A percentile compares a stretch with the other conserved stretches of the same genome.
phyloP scores from a whole-genome alignment of 768 basidiomycete genomes.

The Lactarius akahatsu region DNA sequence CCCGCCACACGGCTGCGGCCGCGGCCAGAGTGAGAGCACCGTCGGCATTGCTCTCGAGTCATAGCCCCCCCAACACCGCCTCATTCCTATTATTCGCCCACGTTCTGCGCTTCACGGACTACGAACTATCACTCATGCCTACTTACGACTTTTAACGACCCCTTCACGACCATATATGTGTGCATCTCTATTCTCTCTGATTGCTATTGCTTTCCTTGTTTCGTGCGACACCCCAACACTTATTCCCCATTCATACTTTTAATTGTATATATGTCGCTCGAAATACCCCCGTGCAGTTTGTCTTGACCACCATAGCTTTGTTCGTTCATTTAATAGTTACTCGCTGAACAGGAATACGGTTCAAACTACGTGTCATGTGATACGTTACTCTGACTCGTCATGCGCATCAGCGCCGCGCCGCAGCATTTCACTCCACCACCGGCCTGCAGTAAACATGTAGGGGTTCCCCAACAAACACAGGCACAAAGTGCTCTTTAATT shows the following conservation, averaged over 20 bases:
- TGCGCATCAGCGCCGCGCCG: background rate
- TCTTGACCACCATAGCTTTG: slow-evolving; percentile 6
- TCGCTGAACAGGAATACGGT: background rate
- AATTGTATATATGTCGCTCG: slow-evolving; percentile 10
- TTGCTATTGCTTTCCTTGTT: slow-evolving; percentile 10
- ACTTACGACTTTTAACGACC: slow-evolving; percentile 19
- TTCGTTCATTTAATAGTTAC: slow-evolving; percentile 19
- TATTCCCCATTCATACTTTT: background rate
- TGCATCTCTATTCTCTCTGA: background rate
- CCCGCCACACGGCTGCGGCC: slow-evolving; percentile 32
- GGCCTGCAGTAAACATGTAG: slow-evolving; percentile 19
- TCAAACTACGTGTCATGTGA: background rate
- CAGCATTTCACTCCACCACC: background rate
- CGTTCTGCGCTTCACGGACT: background rate
- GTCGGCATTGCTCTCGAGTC: slow-evolving; percentile 31
- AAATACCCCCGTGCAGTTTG: background rate
- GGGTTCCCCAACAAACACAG: slow-evolving; percentile 11
- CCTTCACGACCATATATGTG: slow-evolving; percentile 13
- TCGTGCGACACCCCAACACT: slow-evolving; percentile 22
- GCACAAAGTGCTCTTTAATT: slow-evolving; percentile 22
- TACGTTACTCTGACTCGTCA: too few relatives aligned
- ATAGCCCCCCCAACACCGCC: slow-evolving; percentile 17
- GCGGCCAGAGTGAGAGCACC: slow-evolving; percentile 31
- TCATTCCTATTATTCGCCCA: background rate
- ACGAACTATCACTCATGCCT: background rate